phyloP scores from a whole-genome alignment of 192 early-diverging fungal genomes.

The Coemansia sp. region DNA sequence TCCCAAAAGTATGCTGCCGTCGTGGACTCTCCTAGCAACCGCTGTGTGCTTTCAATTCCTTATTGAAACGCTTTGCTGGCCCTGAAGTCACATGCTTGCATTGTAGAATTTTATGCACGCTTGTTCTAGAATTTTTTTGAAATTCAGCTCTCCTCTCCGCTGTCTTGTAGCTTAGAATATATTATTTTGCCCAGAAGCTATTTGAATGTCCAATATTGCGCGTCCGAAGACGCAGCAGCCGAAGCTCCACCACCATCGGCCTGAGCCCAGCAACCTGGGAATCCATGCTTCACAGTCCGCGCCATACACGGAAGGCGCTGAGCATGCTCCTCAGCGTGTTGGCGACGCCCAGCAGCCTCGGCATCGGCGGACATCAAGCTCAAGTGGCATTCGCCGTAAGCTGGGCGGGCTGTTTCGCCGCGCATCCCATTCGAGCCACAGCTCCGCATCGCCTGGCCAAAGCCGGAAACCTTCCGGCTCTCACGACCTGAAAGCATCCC shows the following conservation, averaged over 20 bases:
- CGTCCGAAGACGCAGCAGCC: neutral
- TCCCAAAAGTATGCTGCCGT: constrained; percentile 10
- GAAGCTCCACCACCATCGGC: neutral
- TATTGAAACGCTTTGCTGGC: constrained; percentile 10
- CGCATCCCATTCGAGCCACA: neutral
- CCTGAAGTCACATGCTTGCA: too few relatives aligned
- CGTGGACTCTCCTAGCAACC: constrained; percentile 26
- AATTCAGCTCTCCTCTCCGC: too few relatives aligned
- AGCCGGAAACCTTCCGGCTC: neutral
- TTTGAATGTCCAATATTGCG: neutral
- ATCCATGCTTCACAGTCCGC: neutral
- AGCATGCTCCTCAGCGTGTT: neutral
- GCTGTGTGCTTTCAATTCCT: constrained; percentile 17
- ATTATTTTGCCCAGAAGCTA: neutral
- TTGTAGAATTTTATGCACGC: too few relatives aligned
- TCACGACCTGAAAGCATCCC: neutral
- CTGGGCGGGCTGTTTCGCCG: constrained; percentile 22
- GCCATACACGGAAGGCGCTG: neutral
- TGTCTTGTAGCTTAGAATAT: neutral
- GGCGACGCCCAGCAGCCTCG: neutral
- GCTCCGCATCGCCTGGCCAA: neutral
- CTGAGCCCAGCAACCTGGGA: neutral
- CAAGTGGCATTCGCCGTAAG: constrained; percentile 5
- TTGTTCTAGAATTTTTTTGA: too few relatives aligned
- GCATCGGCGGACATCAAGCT: constrained; percentile 14